phyloP scores from a whole-genome alignment of 2,329 filamentous ascomycete genomes.

The Xylariaceae sp. region DNA sequence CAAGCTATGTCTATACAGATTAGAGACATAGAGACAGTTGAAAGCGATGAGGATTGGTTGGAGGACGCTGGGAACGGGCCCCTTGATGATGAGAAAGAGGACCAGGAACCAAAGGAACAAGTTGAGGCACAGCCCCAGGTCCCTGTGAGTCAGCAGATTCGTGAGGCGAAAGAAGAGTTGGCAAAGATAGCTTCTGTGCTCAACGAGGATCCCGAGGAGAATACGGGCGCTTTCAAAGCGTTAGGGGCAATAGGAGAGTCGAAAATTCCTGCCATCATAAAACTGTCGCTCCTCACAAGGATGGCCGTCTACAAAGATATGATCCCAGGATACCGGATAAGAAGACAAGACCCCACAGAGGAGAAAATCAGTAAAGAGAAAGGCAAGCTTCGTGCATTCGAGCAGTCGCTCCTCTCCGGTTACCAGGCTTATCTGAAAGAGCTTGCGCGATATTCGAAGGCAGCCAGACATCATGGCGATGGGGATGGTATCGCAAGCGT shows the following conservation, averaged over 20 bases:
- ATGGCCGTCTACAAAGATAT: constrained; percentile 92
- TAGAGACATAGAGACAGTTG: constrained; percentile 66
- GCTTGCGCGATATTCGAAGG: constrained; percentile 70
- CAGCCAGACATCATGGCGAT: constrained; percentile 47
- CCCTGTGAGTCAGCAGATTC: constrained; percentile 77
- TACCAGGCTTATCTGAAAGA: constrained; percentile 87
- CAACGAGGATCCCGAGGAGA: constrained; percentile 93
- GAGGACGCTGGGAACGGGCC: too few species aligned
- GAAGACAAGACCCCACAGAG: constrained; percentile 75
- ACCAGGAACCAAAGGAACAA: constrained; percentile 46
- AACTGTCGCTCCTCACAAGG: constrained; percentile 85
- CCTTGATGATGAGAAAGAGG: constrained; percentile 45
- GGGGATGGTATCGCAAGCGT: constrained; percentile 68
- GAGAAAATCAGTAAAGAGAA: constrained; percentile 91
- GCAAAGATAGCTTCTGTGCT: constrained; percentile 80
- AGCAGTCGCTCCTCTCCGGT: constrained; percentile 82
- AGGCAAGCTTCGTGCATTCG: constrained; percentile 80
- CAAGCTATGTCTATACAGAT: constrained; percentile 63
- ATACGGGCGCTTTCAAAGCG: constrained; percentile 78
- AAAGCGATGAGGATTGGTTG: constrained; percentile 70
- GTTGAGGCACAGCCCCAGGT: too few species aligned
- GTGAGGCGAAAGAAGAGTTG: constrained; percentile 89
- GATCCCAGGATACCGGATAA: constrained; percentile 94
- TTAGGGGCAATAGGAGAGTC: constrained; percentile 76
- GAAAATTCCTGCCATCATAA: constrained; percentile 75